Conservation (phyloP, 2,329 filamentous ascomycete genomes). For the Clonostachys rosea region DNA sequence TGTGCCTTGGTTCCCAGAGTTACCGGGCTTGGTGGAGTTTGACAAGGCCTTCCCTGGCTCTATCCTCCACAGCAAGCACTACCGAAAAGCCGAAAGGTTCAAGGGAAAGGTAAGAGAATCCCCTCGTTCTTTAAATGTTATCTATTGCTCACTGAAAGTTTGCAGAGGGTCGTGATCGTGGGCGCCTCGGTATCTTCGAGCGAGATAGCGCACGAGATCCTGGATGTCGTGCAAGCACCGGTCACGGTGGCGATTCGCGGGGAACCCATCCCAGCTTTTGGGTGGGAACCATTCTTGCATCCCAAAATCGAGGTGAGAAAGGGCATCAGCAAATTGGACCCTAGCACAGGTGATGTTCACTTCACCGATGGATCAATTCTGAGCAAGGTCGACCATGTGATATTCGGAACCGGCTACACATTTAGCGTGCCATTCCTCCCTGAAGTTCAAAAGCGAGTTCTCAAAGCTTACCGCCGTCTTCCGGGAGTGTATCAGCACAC, state of each 20-base stretch:
- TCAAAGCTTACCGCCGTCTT: neutral
- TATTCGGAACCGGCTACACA: slow-evolving; percentile 3
- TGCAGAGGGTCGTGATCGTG: slow-evolving; percentile 52
- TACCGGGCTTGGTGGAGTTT: slow-evolving; percentile 42
- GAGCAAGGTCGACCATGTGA: slow-evolving; percentile 1
- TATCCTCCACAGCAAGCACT: slow-evolving; percentile 51
- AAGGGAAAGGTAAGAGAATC: slow-evolving; percentile 31
- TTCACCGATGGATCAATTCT: slow-evolving; percentile 1
- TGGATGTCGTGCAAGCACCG: slow-evolving; percentile 35
- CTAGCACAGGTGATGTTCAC: neutral
- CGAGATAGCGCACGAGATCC: slow-evolving; percentile 53
- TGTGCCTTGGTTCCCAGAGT: slow-evolving; percentile 49
- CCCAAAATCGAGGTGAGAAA: neutral
- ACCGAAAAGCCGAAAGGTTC: slow-evolving; percentile 37
- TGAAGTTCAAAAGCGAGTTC: neutral
- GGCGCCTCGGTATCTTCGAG: slow-evolving; percentile 61
- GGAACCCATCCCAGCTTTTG: slow-evolving; percentile 24
- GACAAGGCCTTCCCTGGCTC: slow-evolving; percentile 38
- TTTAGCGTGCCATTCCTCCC: slow-evolving; percentile 2
- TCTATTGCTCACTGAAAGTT: neutral
- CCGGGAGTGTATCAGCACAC: neutral
- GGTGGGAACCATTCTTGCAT: neutral
- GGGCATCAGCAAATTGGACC: neutral
- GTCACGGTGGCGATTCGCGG: slow-evolving; percentile 44
- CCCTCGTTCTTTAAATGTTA: neutral